phyloP scores from a whole-genome alignment of 208 protist species.

The Acanthamoeba sp. region DNA sequence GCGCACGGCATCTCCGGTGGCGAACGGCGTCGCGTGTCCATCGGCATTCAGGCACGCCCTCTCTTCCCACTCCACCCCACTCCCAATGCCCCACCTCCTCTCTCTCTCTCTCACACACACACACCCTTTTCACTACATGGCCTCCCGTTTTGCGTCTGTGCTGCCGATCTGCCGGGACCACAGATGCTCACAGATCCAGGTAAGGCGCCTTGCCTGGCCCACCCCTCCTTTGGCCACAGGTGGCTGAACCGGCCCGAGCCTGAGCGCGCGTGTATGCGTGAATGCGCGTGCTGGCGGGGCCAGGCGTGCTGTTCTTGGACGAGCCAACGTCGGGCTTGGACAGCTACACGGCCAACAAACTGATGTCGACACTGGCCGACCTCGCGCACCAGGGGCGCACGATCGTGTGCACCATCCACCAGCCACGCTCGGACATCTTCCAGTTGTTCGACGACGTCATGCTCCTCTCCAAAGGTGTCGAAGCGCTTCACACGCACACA shows the following conservation, averaged over 20 bases:
- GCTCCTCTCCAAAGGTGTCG: conserved; percentile 62
- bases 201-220: no score
- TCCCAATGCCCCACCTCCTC: no score
- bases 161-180: no score
- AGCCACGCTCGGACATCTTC: conserved; percentile 79
- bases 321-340: conserved; percentile 78
- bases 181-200: conserved; percentile 29
- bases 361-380: conserved; percentile 5
- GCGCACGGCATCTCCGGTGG: conserved; percentile 88
- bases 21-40: conserved; percentile 87
- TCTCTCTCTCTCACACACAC: no score
- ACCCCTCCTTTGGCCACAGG: no score
- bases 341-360: conserved; percentile 31
- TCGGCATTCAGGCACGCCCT: conserved; percentile 41
- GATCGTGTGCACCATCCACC: conserved; percentile 82
- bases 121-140: no score
- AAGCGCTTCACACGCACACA: not conserved
- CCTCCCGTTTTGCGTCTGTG: no score
- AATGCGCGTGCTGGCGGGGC: no score
- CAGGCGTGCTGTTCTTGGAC: conserved; percentile 77
- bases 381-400: conserved; percentile 68
- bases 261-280: no score
- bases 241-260: no score
- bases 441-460: conserved; percentile 78
- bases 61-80: not conserved